Base-by-base conservation (phyloP, 352 stramenopile genomes). In the Globisporangium solare region DNA sequence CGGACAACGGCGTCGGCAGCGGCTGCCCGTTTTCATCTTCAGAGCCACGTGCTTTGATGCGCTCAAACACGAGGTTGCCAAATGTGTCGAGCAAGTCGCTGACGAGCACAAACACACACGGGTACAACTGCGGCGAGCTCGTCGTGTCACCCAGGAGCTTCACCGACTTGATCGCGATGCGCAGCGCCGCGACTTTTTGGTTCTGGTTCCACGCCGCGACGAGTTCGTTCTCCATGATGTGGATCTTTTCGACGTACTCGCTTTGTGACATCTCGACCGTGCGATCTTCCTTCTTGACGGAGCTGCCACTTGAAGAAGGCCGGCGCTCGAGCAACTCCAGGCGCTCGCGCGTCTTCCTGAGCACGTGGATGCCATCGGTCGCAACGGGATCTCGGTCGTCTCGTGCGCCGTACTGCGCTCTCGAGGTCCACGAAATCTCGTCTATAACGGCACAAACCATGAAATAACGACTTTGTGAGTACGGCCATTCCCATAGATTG, bases 101-200 rank as follows among this genome's bases (percentile, higher is more conserved):
- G 32, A 96, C 83, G 11, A 95, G 63, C 15, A 95, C 87, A 65
- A 96, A 97, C 55, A 94, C 76, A 48, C 79, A 88, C 11, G 91
- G 91, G 47, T 97, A 97, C 58, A 96, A 67, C 50, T 89, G 70
- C 22, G 86, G 85, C 14, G 86, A 76, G 5, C 71, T 89, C 24
- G 70, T 68, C 1, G 74, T 89, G 62, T 97, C 86, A 0, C 76
- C 79, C 1, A 97, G 66, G 10, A 97, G 66, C 55, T 97, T 97
- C 10, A 96, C 78, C 49, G 83, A 86, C 62, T 97, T 94, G 60
- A 97, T 96, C 0, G 89, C 83, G 56, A 97, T 86, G 4, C 94
- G 91, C 7, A 97, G 76, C 1, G 86, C 83, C 31, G 83, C 64
- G 2, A 97, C 91, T 51, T 95, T 94, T 40, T 95, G 73, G 32